These are phyloP conservation scores for Diaporthe ilicicola DNA, from an alignment of 2,329 filamentous ascomycete genomes.

Conservation along the genomic window DNA sequence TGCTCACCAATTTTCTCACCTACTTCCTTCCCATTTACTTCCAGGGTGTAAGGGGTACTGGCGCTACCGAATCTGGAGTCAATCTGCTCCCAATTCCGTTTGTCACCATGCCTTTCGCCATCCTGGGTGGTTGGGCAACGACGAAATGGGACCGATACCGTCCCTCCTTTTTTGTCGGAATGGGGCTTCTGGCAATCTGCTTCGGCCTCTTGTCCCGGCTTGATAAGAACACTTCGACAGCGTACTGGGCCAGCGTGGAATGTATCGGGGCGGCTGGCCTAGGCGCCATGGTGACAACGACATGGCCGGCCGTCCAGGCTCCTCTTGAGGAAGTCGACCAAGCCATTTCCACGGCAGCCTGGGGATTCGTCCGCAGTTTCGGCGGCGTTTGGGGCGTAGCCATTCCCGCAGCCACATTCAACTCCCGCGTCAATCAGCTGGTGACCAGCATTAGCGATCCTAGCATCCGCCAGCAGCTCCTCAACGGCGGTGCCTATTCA, in stretches of 20 bases:
- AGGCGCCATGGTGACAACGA: constrained; percentile 49
- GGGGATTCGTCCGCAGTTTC: constrained; percentile 54
- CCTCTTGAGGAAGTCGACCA: constrained; percentile 45
- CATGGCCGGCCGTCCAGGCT: constrained; percentile 54
- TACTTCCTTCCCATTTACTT: constrained; percentile 23
- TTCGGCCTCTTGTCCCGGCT: constrained; percentile 43
- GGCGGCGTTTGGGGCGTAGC: constrained; percentile 56
- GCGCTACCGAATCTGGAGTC: neutral
- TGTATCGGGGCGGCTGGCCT: constrained; percentile 49
- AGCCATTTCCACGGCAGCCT: constrained; percentile 48
- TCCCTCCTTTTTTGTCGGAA: neutral
- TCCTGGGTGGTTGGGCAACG: neutral
- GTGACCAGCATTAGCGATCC: neutral
- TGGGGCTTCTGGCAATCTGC: neutral
- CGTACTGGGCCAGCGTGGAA: constrained; percentile 51
- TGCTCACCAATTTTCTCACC: neutral
- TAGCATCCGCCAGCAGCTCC: neutral
- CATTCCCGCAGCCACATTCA: constrained; percentile 52
- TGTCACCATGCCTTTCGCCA: neutral
- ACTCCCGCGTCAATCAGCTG: neutral
- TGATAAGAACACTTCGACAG: constrained; percentile 44
- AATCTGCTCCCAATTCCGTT: neutral
- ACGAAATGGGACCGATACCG: neutral
- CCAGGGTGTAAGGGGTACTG: neutral
- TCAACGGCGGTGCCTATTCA: neutral